Conservation (phyloP, 2,329 filamentous ascomycete genomes). For the Neobulgaria alba region DNA sequence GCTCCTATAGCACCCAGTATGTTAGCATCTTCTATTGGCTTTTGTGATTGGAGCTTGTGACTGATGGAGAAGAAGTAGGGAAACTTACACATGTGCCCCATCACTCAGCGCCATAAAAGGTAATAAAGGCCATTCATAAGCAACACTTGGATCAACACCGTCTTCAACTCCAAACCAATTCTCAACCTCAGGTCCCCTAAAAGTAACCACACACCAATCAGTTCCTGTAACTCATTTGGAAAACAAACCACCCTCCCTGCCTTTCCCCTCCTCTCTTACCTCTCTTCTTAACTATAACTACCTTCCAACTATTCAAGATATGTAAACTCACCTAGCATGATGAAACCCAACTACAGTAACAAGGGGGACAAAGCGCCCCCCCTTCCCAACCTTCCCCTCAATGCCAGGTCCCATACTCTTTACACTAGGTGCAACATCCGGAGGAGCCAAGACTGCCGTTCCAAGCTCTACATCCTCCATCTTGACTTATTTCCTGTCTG, state of each 20-base stretch:
- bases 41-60: background rate
- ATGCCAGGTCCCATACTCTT: background rate
- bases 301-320: constrained; percentile 6
- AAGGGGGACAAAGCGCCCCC: constrained; percentile 49
- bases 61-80: background rate
- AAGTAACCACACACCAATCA: constrained; percentile 2
- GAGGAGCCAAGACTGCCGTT: background rate
- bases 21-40: too few species aligned
- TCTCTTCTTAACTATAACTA: background rate
- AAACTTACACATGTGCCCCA: constrained; percentile 77
- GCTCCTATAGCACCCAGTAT: constrained; percentile 42
- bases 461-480: background rate
- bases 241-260: too few species aligned
- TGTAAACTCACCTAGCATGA: constrained; percentile 49
- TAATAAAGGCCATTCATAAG: constrained; percentile 84
- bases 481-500: too few species aligned
- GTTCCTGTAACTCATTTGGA: too few species aligned
- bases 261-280: too few species aligned
- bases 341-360: constrained; percentile 79
- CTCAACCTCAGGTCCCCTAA: constrained; percentile 81
- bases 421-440: background rate
- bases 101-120: constrained; percentile 97
- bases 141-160: constrained; percentile 65
- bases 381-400: constrained; percentile 16
- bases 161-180: constrained; percentile 75